Evolutionary conservation across 116 monocot species (phyloP).

Genomic region (Cymodocea nodosa): DNA sequence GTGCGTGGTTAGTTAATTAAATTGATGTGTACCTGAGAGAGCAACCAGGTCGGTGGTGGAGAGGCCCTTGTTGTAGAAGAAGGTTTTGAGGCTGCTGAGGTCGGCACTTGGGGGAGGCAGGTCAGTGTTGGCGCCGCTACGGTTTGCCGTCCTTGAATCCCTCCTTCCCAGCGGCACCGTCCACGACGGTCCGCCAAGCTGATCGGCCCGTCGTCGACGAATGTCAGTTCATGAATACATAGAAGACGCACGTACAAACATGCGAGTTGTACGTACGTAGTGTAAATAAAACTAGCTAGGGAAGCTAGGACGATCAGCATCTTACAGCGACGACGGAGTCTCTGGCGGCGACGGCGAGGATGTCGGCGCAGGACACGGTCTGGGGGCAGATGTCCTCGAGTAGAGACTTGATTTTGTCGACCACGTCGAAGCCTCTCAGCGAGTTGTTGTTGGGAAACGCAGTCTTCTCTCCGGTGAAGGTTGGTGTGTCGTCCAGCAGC

Average conservation of each 20-base stretch:
- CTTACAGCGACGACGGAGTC: conserved; percentile 39
- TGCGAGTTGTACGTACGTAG: too few species aligned
- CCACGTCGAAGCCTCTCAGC: conserved; percentile 37
- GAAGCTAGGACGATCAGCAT: too few species aligned
- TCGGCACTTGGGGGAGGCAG: conserved; percentile 38
- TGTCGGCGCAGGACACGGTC: conserved; percentile 64
- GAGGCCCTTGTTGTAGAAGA: conserved; percentile 51
- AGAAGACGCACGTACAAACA: too few species aligned
- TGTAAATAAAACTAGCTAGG: too few species aligned
- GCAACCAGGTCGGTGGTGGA: conserved; percentile 63
- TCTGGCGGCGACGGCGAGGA: conserved; percentile 43
- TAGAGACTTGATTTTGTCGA: conserved; percentile 42
- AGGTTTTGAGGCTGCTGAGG: conserved; percentile 43
- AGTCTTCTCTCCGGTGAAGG: conserved; percentile 51
- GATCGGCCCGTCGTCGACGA: neutral
- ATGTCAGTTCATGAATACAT: too few species aligned
- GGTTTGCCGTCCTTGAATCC: conserved; percentile 53
- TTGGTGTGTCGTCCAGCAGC: conserved; percentile 51
- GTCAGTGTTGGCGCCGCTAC: conserved; percentile 28
- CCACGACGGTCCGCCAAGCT: conserved; percentile 51
- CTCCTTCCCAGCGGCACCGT: conserved; percentile 38
- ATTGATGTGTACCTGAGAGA: conserved; percentile 47
- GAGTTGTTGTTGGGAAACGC: conserved; percentile 47
- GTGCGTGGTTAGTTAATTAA: too few species aligned
- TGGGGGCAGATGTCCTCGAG: conserved; percentile 33